Evolutionary conservation across 352 stramenopile species (phyloP).

Genomic region (Phytophthora meadii): DNA sequence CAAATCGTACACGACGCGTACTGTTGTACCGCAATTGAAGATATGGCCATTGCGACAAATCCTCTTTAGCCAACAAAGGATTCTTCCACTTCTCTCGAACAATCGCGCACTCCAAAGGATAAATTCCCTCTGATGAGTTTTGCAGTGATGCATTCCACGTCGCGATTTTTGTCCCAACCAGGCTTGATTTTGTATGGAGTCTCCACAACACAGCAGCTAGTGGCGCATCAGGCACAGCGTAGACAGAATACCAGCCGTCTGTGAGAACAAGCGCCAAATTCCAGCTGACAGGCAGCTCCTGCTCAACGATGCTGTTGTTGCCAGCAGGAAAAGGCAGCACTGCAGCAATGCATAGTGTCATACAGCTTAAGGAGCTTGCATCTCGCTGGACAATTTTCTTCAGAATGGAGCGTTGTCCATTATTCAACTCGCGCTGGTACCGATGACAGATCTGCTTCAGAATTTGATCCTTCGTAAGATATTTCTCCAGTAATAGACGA

Average conservation of each 20-base stretch:
- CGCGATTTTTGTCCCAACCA: constrained; percentile 71
- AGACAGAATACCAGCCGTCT: constrained; percentile 79
- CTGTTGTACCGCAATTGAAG: constrained; percentile 74
- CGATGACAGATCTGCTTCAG: constrained; percentile 60
- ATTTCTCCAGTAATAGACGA: constrained; percentile 57
- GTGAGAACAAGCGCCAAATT: constrained; percentile 71
- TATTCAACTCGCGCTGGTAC: constrained; percentile 61
- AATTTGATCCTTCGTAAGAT: constrained; percentile 67
- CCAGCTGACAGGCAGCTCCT: constrained; percentile 56
- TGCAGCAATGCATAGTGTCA: constrained; percentile 70
- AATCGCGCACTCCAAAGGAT: constrained; percentile 72
- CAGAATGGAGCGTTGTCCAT: constrained; percentile 59
- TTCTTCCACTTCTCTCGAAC: constrained; percentile 51
- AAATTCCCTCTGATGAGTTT: constrained; percentile 68
- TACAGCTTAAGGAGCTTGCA: constrained; percentile 64
- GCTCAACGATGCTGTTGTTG: constrained; percentile 36
- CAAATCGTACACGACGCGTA: constrained; percentile 56
- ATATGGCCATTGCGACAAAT: constrained; percentile 62
- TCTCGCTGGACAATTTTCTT: constrained; percentile 79
- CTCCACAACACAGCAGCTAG: constrained; percentile 59
- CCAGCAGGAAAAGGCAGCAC: constrained; percentile 50
- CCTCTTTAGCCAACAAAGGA: constrained; percentile 55
- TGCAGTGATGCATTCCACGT: constrained; percentile 73
- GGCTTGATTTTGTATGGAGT: constrained; percentile 36
- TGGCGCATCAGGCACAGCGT: constrained; percentile 56